Evolutionary conservation across 495 filamentous ascomycete species (phyloP).

Genomic region (Podospora pseudopauciseta): DNA sequence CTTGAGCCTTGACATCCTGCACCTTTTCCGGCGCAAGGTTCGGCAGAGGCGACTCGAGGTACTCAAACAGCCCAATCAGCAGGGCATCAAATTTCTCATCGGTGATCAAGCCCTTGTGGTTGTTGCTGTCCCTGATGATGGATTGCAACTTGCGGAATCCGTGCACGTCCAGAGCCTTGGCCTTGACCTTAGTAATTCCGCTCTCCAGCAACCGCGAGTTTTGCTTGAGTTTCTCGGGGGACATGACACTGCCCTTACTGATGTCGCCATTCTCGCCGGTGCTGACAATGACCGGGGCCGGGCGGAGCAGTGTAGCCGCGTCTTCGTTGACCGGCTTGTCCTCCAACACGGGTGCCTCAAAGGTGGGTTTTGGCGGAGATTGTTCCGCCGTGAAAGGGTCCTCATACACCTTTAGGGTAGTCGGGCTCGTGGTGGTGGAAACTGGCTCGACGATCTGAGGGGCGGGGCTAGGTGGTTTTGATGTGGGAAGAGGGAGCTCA

Average conservation of each 20-base stretch:
- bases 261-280: constrained; percentile 22
- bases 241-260: constrained; percentile 21
- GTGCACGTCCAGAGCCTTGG: constrained; percentile 72
- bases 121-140: constrained; percentile 62
- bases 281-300: constrained; percentile 6
- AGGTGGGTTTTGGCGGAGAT: constrained; percentile 38
- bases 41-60: constrained; percentile 57
- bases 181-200: constrained; percentile 69
- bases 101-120: constrained; percentile 43
- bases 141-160: constrained; percentile 85
- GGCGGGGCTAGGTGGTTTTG: constrained; percentile 14
- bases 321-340: constrained; percentile 53
- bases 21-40: constrained; percentile 51
- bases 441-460: constrained; percentile 17
- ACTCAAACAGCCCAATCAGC: constrained; percentile 67
- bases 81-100: constrained; percentile 71
- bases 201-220: constrained; percentile 63
- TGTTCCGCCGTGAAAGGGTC: constrained; percentile 53
- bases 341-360: constrained; percentile 46
- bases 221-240: constrained; percentile 51
- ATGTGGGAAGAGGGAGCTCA: background rate
- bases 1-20: constrained; percentile 78
- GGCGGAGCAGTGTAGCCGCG: constrained; percentile 38
- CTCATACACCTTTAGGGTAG: constrained; percentile 54
- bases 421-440: constrained; percentile 30